phyloP scores from a whole-genome alignment of 116 monocot species.

The Iris pallida region DNA sequence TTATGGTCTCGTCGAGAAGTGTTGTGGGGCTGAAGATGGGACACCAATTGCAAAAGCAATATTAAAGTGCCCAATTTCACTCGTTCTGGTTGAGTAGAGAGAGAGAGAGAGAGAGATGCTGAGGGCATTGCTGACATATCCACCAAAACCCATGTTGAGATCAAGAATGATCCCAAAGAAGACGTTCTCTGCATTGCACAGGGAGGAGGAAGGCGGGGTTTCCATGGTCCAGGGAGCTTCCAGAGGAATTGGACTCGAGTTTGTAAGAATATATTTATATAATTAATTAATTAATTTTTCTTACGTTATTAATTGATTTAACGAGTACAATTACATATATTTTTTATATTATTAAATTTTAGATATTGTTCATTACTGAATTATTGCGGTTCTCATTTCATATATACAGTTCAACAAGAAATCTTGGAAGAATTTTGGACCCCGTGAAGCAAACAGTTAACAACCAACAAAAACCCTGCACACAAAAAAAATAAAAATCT shows the following conservation, averaged over 20 bases:
- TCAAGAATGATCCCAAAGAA: constrained; percentile 15
- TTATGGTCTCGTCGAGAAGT: too few relatives aligned
- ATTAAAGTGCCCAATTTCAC: background rate
- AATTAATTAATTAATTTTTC: too few relatives aligned
- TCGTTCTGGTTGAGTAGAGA: background rate
- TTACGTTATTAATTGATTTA: background rate
- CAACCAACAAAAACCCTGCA: too few relatives aligned
- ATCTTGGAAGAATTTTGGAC: too few relatives aligned
- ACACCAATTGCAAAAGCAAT: background rate
- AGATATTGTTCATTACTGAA: too few relatives aligned
- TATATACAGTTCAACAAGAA: too few relatives aligned
- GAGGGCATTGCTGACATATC: constrained; percentile 4
- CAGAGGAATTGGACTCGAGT: constrained; percentile 93
- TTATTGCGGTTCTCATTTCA: too few relatives aligned
- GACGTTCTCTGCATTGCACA: constrained; percentile 23
- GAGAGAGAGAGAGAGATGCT: background rate
- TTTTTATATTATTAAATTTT: too few relatives aligned
- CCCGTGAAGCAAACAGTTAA: too few relatives aligned
- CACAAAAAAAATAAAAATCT: too few relatives aligned
- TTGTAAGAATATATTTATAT: constrained; percentile 61
- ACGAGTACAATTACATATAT: too few relatives aligned
- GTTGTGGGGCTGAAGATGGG: background rate
- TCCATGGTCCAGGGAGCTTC: constrained; percentile 97
- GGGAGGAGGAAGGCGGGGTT: constrained; percentile 42
- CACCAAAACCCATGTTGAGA: constrained; percentile 18